Conservation (phyloP, 2,329 filamentous ascomycete genomes). For the Aspergillus sp. region DNA sequence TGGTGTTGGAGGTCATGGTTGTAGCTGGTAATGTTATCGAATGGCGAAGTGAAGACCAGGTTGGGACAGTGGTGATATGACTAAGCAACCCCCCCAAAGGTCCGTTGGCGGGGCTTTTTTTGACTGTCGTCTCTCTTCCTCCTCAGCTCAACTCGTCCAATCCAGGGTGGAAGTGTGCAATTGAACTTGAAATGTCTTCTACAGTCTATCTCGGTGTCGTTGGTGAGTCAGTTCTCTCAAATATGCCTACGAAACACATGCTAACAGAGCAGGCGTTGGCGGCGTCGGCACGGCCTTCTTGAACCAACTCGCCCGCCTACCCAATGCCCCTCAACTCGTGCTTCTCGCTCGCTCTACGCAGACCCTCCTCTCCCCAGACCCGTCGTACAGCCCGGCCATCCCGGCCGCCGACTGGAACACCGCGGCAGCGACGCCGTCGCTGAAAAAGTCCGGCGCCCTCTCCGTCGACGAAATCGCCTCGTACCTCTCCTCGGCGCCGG, state of each 20-base stretch:
- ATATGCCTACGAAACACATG: not conserved
- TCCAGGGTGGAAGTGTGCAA: not conserved
- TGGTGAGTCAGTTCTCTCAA: conserved; percentile 20
- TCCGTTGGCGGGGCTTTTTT: too few species aligned
- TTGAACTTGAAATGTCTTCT: conserved; percentile 22
- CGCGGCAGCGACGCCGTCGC: conserved; percentile 53
- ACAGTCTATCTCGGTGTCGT: conserved; percentile 38
- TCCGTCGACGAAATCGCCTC: conserved; percentile 62
- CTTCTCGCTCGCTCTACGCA: conserved; percentile 82
- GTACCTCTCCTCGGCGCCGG: conserved; percentile 69
- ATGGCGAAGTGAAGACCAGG: not conserved
- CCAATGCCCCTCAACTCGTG: conserved; percentile 64
- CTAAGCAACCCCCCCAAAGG: not conserved
- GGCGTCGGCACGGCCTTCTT: conserved; percentile 92
- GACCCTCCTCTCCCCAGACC: conserved; percentile 66
- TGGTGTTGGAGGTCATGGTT: conserved; percentile 57
- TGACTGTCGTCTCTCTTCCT: too few species aligned
- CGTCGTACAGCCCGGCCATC: conserved; percentile 55
- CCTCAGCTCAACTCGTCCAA: not conserved
- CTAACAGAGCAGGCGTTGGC: conserved; percentile 59
- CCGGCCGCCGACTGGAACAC: conserved; percentile 50
- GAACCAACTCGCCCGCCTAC: conserved; percentile 64
- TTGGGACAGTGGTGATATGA: not conserved
- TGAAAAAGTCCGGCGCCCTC: conserved; percentile 43
- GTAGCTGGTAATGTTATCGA: not conserved